Percentiles rank a stretch among this genome's conserved stretches.
Conservation (phyloP, 1,139 yeast genomes). For the Debaryomyces psychrophilus region DNA sequence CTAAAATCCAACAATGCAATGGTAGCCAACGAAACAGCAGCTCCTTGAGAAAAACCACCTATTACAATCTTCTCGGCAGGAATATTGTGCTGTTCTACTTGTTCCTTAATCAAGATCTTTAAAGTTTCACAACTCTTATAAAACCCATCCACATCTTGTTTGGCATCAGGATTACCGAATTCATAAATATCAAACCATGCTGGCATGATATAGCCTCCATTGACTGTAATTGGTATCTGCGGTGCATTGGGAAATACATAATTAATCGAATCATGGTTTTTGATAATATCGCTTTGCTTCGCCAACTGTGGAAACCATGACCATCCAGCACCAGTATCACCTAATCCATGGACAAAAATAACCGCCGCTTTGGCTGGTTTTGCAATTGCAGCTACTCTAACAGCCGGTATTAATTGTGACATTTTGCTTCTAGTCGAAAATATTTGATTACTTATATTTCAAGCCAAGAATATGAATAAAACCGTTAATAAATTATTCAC, state of each 20-base stretch:
- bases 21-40: slow-evolving; percentile 71
- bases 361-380: slow-evolving; percentile 55
- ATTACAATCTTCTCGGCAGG: slow-evolving; percentile 72
- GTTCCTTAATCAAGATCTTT: slow-evolving; percentile 60
- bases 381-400: slow-evolving; percentile 24
- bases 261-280: slow-evolving; percentile 60
- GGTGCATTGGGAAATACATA: slow-evolving; percentile 94
- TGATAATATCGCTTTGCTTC: slow-evolving; percentile 43
- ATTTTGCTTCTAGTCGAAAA: slow-evolving; percentile 1
- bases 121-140: slow-evolving; percentile 57
- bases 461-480: neutral
- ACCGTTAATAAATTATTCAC: neutral
- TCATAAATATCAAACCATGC: slow-evolving; percentile 85
- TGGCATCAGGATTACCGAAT: slow-evolving; percentile 50
- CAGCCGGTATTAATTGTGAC: slow-evolving; percentile 22
- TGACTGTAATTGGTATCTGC: slow-evolving; percentile 62
- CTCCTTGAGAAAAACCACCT: slow-evolving; percentile 97
- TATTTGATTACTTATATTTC: neutral
- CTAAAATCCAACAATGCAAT: slow-evolving; percentile 51
- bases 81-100: slow-evolving; percentile 60
- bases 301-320: slow-evolving; percentile 64
- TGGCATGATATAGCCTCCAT: slow-evolving; percentile 71
- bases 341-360: slow-evolving; percentile 87
- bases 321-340: slow-evolving; percentile 93
- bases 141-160: slow-evolving; percentile 68